Conservation (phyloP, 2,329 filamentous ascomycete genomes). For the Coniochaeta sp. region DNA sequence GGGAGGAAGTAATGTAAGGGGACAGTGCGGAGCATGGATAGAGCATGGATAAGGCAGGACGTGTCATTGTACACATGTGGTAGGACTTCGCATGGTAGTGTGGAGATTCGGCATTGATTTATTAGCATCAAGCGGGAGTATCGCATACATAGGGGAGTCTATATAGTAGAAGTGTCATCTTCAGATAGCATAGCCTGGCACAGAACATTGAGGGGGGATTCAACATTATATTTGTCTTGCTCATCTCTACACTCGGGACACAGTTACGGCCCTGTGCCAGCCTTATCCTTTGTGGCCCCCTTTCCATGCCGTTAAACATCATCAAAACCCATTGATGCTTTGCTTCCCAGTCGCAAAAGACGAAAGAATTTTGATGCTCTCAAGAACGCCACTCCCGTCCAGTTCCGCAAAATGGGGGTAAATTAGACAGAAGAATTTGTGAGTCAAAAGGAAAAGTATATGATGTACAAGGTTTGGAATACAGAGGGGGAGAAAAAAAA, state of each 20-base stretch:
- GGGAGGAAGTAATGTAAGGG: neutral
- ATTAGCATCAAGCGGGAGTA: neutral
- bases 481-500: conserved; percentile 26
- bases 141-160: too few species aligned
- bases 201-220: conserved; percentile 48
- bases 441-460: conserved; percentile 21
- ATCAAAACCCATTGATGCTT: conserved; percentile 34
- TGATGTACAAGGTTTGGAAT: conserved; percentile 20
- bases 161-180: too few species aligned
- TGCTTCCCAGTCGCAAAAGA: conserved; percentile 26
- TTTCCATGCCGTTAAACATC: conserved; percentile 36
- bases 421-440: conserved; percentile 33
- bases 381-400: conserved; percentile 39
- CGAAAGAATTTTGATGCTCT: conserved; percentile 48
- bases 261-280: conserved; percentile 34
- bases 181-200: too few species aligned
- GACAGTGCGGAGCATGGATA: too few species aligned
- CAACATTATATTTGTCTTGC: conserved; percentile 44
- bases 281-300: conserved; percentile 30
- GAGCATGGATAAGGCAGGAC: too few species aligned
- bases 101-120: too few species aligned
- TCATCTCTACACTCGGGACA: conserved; percentile 31
- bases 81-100: too few species aligned
- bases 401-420: conserved; percentile 28
- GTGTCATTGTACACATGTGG: too few species aligned